Evolutionary conservation across 2,329 filamentous ascomycete species (phyloP), one percentile per base, ranked within the genome.

Genomic region (Ophiosphaerella herpotricha): DNA sequence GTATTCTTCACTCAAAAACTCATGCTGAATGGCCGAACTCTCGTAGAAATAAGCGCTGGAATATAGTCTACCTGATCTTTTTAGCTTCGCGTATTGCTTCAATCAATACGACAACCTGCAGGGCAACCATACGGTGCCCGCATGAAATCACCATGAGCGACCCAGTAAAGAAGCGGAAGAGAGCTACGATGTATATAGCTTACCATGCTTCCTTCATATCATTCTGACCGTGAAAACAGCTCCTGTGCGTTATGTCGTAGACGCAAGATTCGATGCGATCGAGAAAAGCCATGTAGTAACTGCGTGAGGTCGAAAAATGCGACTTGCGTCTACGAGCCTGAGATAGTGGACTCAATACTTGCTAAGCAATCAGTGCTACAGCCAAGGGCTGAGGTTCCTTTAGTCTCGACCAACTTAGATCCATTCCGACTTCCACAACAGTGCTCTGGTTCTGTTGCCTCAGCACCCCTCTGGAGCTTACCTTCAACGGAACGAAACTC

Each of bases 191-290:
- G 78, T 78, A 75, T 50, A 73, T 54, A 8, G 24, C n/a, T 24
- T 11, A 36, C 4, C 18, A 4, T 40, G 4, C 2, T 18, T 13
- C 2, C 3, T 40, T 26, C 13, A 14, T 29, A 29, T 13, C 45
- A 16, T 13, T 14, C 11, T 29, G 2, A 29, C 26, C 7, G 11
- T 29, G 26, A 11, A 29, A 29, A 29, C 40, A 83, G 78, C 13
- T 78, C 83, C 1, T 86, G 83, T 63, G 72, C 78, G 56, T 75
- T 83, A 36, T 87, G 85, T 60, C 76, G 84, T 37, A 78, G 72
- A 47, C 81, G 83, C 35, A 88, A 87, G 67, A 81, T 87, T 50
- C 78, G 79, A 39, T 87, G 85, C 61, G 81, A 87, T 61, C 80
- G 82, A 41, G 79, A 80, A 50, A 68, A 72, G 6, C 85, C 85